phyloP scores from a whole-genome alignment of 2,329 filamentous ascomycete species.

The Botrytis byssoidea region DNA sequence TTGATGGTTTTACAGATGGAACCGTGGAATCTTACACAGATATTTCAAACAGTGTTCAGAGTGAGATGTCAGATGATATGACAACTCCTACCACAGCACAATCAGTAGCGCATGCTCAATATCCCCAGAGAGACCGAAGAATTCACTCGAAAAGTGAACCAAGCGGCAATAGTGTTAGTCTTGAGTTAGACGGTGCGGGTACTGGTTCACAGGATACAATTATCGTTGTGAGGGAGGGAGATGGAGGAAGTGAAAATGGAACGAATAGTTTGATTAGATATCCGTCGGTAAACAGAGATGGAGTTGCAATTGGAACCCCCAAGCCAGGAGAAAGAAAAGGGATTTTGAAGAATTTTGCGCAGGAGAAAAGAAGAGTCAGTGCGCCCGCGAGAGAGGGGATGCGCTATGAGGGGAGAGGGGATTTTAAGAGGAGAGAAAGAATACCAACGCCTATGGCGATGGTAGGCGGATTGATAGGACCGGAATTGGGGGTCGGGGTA shows the following conservation, averaged over 20 bases:
- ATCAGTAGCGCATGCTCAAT: not conserved
- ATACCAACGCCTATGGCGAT: not conserved
- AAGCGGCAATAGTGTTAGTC: not conserved
- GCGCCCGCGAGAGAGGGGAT: not conserved
- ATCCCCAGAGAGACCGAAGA: not conserved
- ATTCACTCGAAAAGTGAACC: not conserved
- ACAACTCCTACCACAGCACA: too few species aligned
- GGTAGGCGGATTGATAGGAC: not conserved
- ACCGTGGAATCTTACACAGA: not conserved
- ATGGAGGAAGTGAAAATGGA: not conserved
- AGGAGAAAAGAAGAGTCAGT: not conserved
- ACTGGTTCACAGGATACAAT: not conserved
- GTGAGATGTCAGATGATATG: not conserved
- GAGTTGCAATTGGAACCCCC: not conserved
- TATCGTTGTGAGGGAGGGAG: not conserved
- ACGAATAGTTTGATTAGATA: not conserved
- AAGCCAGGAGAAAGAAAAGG: not conserved
- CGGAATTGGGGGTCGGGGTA: not conserved
- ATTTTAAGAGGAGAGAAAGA: not conserved
- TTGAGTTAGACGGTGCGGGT: not conserved
- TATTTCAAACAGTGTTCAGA: not conserved
- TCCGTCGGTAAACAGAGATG: not conserved
- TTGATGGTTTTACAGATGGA: not conserved
- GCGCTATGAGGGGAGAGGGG: not conserved
- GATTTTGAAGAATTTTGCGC: not conserved